These are phyloP conservation scores for Backusella macrospora DNA, from an alignment of 192 early-diverging fungal species.

Conservation along the genomic window DNA sequence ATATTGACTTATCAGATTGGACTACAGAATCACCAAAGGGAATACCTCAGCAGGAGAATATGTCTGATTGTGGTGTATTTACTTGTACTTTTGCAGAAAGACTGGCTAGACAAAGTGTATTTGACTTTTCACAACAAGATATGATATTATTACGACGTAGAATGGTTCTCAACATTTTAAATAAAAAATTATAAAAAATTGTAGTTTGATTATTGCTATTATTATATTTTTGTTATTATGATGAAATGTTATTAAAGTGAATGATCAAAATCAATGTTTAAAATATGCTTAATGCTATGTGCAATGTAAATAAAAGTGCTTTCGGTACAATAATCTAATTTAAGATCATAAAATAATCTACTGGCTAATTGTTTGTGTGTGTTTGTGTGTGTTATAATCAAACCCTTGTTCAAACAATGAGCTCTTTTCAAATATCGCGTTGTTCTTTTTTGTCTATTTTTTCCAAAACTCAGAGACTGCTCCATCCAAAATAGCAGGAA, in stretches of 20 bases:
- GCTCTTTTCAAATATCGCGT: slow-evolving; percentile 12
- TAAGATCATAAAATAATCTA: slow-evolving; percentile 78
- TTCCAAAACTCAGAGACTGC: slow-evolving; percentile 71
- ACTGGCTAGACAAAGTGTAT: slow-evolving; percentile 53
- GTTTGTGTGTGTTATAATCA: slow-evolving; percentile 62
- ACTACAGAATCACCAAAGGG: slow-evolving; percentile 58
- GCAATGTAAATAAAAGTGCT: slow-evolving; percentile 71
- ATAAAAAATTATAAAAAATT: slow-evolving; percentile 12
- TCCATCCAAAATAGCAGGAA: slow-evolving; percentile 64
- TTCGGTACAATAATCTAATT: slow-evolving; percentile 51
- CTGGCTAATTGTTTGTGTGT: slow-evolving; percentile 63
- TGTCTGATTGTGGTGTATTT: slow-evolving; percentile 96
- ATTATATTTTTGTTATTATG: not conserved
- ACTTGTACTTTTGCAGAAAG: slow-evolving; percentile 87
- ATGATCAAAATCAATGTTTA: slow-evolving; percentile 9
- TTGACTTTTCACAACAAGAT: slow-evolving; percentile 73
- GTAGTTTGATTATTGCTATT: not conserved
- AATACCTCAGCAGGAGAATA: slow-evolving; percentile 85
- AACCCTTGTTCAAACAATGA: slow-evolving; percentile 33
- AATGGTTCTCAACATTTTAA: slow-evolving; percentile 78
- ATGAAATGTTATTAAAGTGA: not conserved
- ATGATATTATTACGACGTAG: slow-evolving; percentile 74
- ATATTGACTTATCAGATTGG: slow-evolving; percentile 73
- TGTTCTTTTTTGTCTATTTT: slow-evolving; percentile 61
- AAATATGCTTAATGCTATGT: slow-evolving; percentile 41